phyloP scores from a whole-genome alignment of 805 yeast genomes.

The Pichia cabralensis region DNA sequence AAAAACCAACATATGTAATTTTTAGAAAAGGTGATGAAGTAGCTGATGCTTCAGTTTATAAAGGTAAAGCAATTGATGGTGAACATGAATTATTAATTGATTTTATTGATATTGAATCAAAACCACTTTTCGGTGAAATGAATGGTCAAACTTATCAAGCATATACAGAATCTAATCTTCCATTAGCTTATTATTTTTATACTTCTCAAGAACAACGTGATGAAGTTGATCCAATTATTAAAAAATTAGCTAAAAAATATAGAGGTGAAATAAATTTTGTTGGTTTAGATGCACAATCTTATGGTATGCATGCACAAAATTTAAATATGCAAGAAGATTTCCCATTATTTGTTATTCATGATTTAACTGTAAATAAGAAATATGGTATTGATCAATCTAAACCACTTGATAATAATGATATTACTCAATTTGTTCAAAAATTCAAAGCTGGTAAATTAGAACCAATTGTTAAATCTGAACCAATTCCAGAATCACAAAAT shows the following conservation, averaged over 20 bases:
- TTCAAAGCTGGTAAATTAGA: constrained; percentile 54
- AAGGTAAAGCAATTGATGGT: constrained; percentile 26
- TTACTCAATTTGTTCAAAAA: constrained; percentile 53
- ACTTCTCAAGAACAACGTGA: constrained; percentile 56
- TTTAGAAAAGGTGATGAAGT: constrained; percentile 37
- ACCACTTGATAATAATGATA: constrained; percentile 40
- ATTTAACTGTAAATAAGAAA: constrained; percentile 56
- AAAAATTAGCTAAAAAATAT: constrained; percentile 57
- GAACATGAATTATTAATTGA: constrained; percentile 30
- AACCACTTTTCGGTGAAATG: constrained; percentile 84
- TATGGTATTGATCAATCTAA: constrained; percentile 61
- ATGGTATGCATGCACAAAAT: constrained; percentile 79
- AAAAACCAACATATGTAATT: constrained; percentile 33
- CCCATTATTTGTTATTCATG: constrained; percentile 89
- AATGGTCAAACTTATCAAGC: constrained; percentile 66
- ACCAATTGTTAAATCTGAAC: constrained; percentile 78
- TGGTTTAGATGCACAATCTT: constrained; percentile 72
- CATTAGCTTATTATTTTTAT: constrained; percentile 86
- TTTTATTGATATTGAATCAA: constrained; percentile 51
- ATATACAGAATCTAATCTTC: constrained; percentile 64
- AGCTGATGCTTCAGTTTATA: constrained; percentile 40
- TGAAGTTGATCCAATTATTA: constrained; percentile 40
- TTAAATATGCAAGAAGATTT: constrained; percentile 75
- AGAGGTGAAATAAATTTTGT: constrained; percentile 82
- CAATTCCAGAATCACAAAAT: constrained; percentile 75